Base-by-base conservation (phyloP, 2,329 filamentous ascomycete species). In the Domatiomyces catenatus region DNA sequence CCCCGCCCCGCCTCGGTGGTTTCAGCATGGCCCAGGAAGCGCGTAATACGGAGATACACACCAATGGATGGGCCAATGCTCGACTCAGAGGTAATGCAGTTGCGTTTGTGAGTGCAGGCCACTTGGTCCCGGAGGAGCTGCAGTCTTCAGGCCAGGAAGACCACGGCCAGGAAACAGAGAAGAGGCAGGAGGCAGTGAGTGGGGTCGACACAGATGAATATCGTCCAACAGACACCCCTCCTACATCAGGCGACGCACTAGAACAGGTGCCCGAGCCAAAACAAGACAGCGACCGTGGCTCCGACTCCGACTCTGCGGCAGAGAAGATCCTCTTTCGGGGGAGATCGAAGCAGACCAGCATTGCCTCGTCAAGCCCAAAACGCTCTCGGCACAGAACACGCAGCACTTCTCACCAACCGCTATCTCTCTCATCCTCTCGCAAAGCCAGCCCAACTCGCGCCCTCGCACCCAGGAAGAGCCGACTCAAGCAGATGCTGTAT, bases 91-190 rank as follows among this genome's bases (percentile, higher is more conserved):
- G 81, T 58, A 69, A 73, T 49, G 67, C 68, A 20, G 71, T 84
- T 48, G 62, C 66, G 1, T 84, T 84, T 60, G 72, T 84, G 53
- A 80, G 76, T 60, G 79, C 77, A 32, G 77, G 77, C 19, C 66
- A 64, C 42, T 63, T 72, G 49, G 63, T 70, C 36, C 64, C 69
- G 42, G 59, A 65, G 12, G 62, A 60, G 28, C 48, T 50, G 39
- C 48, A 26, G 26, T 47, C 45, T 18, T 47, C 45, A 10, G 17
- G 20, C 26, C 28, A 18, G 26, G 45, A 47, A 32, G 18, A 19
- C 48, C 46, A 47, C 48, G 44, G 17, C 47, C 49, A 15, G 36
- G 42, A 22, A 51, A 39, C 26, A 46, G 46, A 47, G 47, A 52
- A 3, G 51, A 47, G 36, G 43, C 51, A 5, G 42, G 20, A 44